These are phyloP conservation scores for Colletotrichum tropicicola DNA, from an alignment of 2,329 filamentous ascomycete genomes.

Conservation along the genomic window DNA sequence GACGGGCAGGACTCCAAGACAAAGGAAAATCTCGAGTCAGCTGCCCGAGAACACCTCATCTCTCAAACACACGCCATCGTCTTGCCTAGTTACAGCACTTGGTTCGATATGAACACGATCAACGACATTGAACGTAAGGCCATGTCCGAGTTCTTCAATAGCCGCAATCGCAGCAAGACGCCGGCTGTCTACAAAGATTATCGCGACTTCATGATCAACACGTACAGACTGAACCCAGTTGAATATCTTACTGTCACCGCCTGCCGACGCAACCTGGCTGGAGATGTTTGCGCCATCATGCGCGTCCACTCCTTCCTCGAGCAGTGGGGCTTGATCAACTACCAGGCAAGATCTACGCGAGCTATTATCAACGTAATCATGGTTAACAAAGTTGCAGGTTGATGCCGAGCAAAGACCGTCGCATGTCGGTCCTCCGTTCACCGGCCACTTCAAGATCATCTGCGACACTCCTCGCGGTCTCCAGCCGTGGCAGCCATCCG, in stretches of 20 bases:
- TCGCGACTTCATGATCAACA: slow-evolving; percentile 99
- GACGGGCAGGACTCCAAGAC: slow-evolving; percentile 70
- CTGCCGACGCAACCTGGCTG: slow-evolving; percentile 91
- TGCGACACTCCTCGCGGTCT: slow-evolving; percentile 95
- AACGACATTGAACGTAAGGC: slow-evolving; percentile 94
- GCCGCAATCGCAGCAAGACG: slow-evolving; percentile 96
- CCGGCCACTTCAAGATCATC: slow-evolving; percentile 95
- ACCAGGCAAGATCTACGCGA: slow-evolving; percentile 72
- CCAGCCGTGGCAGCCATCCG: slow-evolving; percentile 92
- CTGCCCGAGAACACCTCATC: slow-evolving; percentile 90
- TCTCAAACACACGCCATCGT: slow-evolving; percentile 96
- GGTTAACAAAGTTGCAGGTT: slow-evolving; percentile 69
- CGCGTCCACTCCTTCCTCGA: slow-evolving; percentile 97
- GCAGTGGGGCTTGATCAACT: slow-evolving; percentile 99
- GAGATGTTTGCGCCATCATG: slow-evolving; percentile 99
- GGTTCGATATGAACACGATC: slow-evolving; percentile 98
- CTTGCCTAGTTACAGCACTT: slow-evolving; percentile 95
- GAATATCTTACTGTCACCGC: slow-evolving; percentile 98
- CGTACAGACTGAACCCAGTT: slow-evolving; percentile 92
- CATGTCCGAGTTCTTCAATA: slow-evolving; percentile 98
- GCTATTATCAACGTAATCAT: neutral
- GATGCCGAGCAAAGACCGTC: slow-evolving; percentile 95
- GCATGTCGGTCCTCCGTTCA: slow-evolving; percentile 95
- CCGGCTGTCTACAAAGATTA: slow-evolving; percentile 98
- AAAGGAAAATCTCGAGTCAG: slow-evolving; percentile 84